These are phyloP conservation scores for Lithocarpus polystachyus DNA, from an alignment of 306 rosid species.

Conservation along the genomic window DNA sequence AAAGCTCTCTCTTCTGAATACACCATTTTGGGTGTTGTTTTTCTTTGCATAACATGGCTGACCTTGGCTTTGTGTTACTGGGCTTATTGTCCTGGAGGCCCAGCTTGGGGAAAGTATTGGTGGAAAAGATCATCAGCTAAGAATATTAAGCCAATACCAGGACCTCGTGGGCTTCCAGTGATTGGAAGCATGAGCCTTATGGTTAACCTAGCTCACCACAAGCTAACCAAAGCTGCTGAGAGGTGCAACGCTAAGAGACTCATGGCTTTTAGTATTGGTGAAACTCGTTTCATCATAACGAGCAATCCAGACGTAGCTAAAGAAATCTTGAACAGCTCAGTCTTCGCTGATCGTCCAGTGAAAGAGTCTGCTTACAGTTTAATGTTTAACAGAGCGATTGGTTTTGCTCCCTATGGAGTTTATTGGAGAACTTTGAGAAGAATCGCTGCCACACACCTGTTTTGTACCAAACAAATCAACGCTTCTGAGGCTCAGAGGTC, in stretches of 20 bases:
- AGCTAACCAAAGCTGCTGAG: constrained; percentile 48
- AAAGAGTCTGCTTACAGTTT: constrained; percentile 85
- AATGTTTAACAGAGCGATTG: constrained; percentile 88
- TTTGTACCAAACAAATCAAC: constrained; percentile 78
- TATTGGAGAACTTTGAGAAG: constrained; percentile 84
- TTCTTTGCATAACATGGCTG: constrained; percentile 23
- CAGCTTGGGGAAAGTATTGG: constrained; percentile 79
- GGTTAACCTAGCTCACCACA: constrained; percentile 66
- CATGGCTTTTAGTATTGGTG: constrained; percentile 84
- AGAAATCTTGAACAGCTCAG: constrained; percentile 70
- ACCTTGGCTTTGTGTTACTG: constrained; percentile 46
- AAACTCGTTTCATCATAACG: constrained; percentile 63
- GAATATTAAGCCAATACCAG: constrained; percentile 49
- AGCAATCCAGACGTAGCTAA: constrained; percentile 69
- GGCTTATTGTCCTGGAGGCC: constrained; percentile 85
- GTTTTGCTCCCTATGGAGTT: constrained; percentile 79
- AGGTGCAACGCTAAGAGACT: constrained; percentile 62
- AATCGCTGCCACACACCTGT: constrained; percentile 72
- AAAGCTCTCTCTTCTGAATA: constrained; percentile 37
- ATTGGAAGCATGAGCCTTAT: constrained; percentile 77
- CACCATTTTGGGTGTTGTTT: constrained; percentile 33
- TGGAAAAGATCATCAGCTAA: neutral
- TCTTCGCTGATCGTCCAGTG: constrained; percentile 80
- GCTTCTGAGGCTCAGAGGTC: constrained; percentile 50
- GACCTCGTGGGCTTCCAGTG: constrained; percentile 76